A percentile compares a stretch with the other conserved stretches of the same genome.
Conservation (phyloP, 2,329 filamentous ascomycete species). For the Exophiala viscosa region DNA sequence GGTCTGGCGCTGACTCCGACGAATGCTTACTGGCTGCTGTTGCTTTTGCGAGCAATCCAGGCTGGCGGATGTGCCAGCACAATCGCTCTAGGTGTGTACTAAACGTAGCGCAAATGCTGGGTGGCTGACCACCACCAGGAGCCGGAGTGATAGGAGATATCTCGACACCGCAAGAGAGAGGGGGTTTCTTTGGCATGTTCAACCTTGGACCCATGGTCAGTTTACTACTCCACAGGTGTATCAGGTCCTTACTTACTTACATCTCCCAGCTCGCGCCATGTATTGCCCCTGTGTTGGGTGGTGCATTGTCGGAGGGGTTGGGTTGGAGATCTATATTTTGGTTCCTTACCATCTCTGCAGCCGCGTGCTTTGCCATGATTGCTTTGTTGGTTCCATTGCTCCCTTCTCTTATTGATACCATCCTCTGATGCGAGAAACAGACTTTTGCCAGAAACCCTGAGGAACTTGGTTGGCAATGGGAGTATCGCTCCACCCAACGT, state of each 20-base stretch:
- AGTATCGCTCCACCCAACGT: conserved; percentile 20
- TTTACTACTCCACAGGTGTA: not conserved
- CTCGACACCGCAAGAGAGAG: conserved; percentile 39
- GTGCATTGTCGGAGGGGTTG: conserved; percentile 34
- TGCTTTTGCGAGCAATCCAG: conserved; percentile 42
- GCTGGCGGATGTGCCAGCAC: conserved; percentile 42
- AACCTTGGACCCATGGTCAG: conserved; percentile 34
- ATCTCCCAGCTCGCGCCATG: conserved; percentile 44
- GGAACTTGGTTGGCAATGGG: conserved; percentile 36
- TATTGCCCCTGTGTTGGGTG: conserved; percentile 42
- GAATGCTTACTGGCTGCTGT: conserved; percentile 34
- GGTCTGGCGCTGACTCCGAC: conserved; percentile 38
- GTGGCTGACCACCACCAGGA: conserved; percentile 24
- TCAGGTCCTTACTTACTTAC: conserved; percentile 27
- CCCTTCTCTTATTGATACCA: conserved; percentile 14
- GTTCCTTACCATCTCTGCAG: conserved; percentile 39
- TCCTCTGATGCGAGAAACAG: not conserved
- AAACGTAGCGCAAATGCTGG: not conserved
- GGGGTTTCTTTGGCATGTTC: conserved; percentile 47
- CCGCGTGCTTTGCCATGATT: conserved; percentile 33
- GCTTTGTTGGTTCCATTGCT: conserved; percentile 21
- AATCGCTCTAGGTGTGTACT: conserved; percentile 36
- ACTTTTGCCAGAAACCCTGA: conserved; percentile 39
- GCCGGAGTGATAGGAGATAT: conserved; percentile 42
- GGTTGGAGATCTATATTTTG: conserved; percentile 45